Conservation (phyloP, 192 early-diverging fungal genomes). For the Obelidium mucronatum region DNA sequence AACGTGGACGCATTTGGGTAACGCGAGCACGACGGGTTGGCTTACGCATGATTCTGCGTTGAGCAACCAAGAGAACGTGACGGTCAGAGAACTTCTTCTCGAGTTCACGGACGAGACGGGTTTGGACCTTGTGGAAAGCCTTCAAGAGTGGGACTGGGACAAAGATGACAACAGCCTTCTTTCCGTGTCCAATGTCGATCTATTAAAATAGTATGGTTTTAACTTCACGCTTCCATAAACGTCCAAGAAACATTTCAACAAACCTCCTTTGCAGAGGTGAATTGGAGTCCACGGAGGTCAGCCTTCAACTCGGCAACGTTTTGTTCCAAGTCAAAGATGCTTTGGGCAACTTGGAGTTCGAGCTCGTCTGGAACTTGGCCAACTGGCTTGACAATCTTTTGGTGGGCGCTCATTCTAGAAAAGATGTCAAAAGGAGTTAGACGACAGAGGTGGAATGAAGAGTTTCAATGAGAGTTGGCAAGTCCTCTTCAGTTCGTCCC, state of each 20-base stretch:
- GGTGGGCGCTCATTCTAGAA: slow-evolving; percentile 37
- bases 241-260: slow-evolving; percentile 23
- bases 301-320: slow-evolving; percentile 97
- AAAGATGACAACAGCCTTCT: slow-evolving; percentile 96
- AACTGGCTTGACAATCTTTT: slow-evolving; percentile 67
- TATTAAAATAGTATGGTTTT: slow-evolving; percentile 34
- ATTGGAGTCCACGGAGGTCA: slow-evolving; percentile 94
- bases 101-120: slow-evolving; percentile 95
- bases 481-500: not conserved
- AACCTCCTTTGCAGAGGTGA: slow-evolving; percentile 95
- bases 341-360: slow-evolving; percentile 94
- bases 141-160: slow-evolving; percentile 95
- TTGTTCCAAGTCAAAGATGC: slow-evolving; percentile 93
- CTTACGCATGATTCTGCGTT: slow-evolving; percentile 95
- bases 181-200: slow-evolving; percentile 91
- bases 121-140: slow-evolving; percentile 96
- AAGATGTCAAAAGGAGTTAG: no score
- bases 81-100: slow-evolving; percentile 99
- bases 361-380: slow-evolving; percentile 78
- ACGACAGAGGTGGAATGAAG: no score
- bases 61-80: slow-evolving; percentile 93
- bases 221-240: not conserved
- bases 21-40: slow-evolving; percentile 88
- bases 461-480: no score
- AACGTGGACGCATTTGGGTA: slow-evolving; percentile 93